Conservation (phyloP, 495 filamentous ascomycete genomes). For the Penicillium soppii region DNA sequence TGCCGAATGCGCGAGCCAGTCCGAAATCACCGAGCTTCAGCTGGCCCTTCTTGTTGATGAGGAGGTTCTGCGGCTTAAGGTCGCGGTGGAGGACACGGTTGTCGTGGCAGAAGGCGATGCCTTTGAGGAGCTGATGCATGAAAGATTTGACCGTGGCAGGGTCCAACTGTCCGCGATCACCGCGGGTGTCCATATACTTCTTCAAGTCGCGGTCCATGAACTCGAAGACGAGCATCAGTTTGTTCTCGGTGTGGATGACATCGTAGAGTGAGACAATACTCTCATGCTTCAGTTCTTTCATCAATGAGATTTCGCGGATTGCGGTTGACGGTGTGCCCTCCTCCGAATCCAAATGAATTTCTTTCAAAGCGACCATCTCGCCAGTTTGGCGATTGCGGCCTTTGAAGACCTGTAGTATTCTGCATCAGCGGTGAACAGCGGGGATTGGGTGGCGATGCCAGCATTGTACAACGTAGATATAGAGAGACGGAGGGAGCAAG, state of each 20-base stretch:
- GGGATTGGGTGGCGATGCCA: not conserved
- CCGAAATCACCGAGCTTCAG: conserved; percentile 96
- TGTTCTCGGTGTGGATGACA: conserved; percentile 99
- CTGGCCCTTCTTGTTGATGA: conserved; percentile 89
- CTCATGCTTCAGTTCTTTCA: conserved; percentile 99
- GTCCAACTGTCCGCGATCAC: conserved; percentile 79
- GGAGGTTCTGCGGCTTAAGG: conserved; percentile 90
- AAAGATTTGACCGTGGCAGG: conserved; percentile 90
- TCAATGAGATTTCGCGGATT: conserved; percentile 96
- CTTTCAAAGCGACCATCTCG: conserved; percentile 95
- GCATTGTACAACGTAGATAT: too few species aligned
- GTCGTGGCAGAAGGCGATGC: conserved; percentile 95
- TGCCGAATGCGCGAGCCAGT: conserved; percentile 88
- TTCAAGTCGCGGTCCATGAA: conserved; percentile 99
- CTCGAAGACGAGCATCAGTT: conserved; percentile 98
- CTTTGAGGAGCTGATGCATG: conserved; percentile 92
- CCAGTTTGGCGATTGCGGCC: conserved; percentile 94
- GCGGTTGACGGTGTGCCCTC: conserved; percentile 98
- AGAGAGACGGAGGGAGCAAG: not conserved
- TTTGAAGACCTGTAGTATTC: conserved; percentile 80
- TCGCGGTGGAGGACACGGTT: conserved; percentile 96
- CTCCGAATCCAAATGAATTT: conserved; percentile 98
- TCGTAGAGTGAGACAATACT: conserved; percentile 97
- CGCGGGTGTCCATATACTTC: conserved; percentile 95
- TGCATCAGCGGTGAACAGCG: conserved; percentile 21